Evolutionary conservation across 805 yeast species (phyloP).

Genomic region (Maudiozyma turicensis): DNA sequence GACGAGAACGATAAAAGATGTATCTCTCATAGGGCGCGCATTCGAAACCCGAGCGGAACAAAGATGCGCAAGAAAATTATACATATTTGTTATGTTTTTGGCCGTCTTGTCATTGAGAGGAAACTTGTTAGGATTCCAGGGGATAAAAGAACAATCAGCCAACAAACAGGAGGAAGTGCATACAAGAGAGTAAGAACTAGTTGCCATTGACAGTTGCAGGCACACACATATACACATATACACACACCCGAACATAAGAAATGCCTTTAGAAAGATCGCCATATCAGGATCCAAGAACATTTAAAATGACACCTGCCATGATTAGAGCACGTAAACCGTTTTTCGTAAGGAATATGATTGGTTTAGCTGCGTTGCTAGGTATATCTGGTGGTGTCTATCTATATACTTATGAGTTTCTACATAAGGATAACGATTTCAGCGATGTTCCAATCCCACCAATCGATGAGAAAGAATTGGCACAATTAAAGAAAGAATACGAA

Average conservation of each 20-base stretch:
- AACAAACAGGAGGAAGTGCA: not conserved
- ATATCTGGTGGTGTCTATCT: conserved; percentile 58
- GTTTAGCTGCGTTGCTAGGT: conserved; percentile 49
- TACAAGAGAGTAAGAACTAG: not conserved
- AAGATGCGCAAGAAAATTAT: too few species aligned
- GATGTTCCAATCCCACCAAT: conserved; percentile 95
- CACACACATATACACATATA: not conserved
- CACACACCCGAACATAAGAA: not conserved
- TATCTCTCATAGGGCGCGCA: too few species aligned
- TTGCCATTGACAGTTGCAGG: not conserved
- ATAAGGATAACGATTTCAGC: conserved; percentile 64
- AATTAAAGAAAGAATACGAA: conserved; percentile 66
- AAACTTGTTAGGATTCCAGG: too few species aligned
- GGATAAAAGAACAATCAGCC: not conserved
- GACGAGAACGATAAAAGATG: too few species aligned
- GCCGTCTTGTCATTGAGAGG: not conserved
- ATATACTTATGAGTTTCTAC: conserved; percentile 56
- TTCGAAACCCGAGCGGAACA: too few species aligned
- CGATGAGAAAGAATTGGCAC: conserved; percentile 62
- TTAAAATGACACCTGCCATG: conserved; percentile 89
- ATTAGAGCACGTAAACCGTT: conserved; percentile 83
- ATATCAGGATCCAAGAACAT: conserved; percentile 57
- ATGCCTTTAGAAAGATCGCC: conserved; percentile 32
- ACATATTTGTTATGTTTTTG: too few species aligned
- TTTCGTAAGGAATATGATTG: conserved; percentile 64